Base-by-base conservation (phyloP, 352 stramenopile genomes). In the Phytophthora hibernalis region DNA sequence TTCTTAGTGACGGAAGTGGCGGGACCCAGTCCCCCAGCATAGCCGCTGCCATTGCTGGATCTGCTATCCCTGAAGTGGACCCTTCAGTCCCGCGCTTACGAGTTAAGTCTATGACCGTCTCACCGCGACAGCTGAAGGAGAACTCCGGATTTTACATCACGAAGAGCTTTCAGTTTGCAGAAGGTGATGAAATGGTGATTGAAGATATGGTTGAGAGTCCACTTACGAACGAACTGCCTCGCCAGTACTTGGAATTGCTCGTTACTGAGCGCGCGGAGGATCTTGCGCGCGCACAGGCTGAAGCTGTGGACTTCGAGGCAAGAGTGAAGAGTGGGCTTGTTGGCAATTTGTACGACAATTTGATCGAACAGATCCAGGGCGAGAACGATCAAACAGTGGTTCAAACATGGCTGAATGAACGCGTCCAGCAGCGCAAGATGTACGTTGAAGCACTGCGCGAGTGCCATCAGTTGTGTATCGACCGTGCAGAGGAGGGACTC, bases 311-410 rank as follows among this genome's bases (percentile, higher is more conserved):
- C 13, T 95, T 88, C 59, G 82, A 92, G 22, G 74, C 86, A 6
- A 87, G 81, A 55, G 85, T 80, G 59, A 89, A 86, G 43, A 87
- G 68, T 33, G 86, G 83, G 13, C 61, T 94, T 37, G 67, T 89
- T 16, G 74, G 68, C 20, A 80, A 80, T 28, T 43, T 89, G 9
- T 95, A 91, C 56, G 85, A 92, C 76, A 93, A 93, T 48, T 67
- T 93, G 33, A 96, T 96, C 30, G 85, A 96, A 56, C 87, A 96
- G 59, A 93, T 96, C 38, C 87, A 89, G 63, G 81, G 81, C 13
- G 84, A 93, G 57, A 93, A 93, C 50, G 82, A 92, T 21, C 82
- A 91, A 35, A 81, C 76, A 0, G 72, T 94, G 18, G 82, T 91
- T 24, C 82, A 85, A 30, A 70, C 72, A 22, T 96, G 87, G 87